These are phyloP conservation scores for Rhizomucor pusillus DNA, from an alignment of 371 early-diverging fungal species.

Conservation along the genomic window DNA sequence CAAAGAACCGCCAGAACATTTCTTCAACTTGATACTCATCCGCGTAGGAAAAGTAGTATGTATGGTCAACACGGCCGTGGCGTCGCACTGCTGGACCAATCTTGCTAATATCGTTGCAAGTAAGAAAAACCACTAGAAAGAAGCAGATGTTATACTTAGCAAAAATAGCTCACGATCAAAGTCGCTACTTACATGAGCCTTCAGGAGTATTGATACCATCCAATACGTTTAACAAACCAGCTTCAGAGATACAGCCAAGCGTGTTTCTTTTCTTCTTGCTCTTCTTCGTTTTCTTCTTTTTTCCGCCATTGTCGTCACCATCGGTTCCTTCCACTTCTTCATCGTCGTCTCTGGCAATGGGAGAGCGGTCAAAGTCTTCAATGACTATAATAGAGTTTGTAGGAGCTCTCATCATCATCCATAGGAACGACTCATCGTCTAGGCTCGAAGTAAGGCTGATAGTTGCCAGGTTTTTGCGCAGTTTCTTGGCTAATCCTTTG, in stretches of 20 bases:
- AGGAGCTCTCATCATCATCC: conserved; percentile 24
- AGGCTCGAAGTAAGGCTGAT: conserved; percentile 21
- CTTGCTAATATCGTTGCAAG: conserved; percentile 89
- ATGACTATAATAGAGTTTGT: conserved; percentile 33
- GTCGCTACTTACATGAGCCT: conserved; percentile 31
- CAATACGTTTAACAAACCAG: conserved; percentile 90
- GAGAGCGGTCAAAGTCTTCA: conserved; percentile 48
- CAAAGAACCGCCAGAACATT: conserved; percentile 51
- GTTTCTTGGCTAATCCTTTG: conserved; percentile 61
- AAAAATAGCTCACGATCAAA: neutral
- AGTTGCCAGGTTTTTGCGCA: conserved; percentile 31
- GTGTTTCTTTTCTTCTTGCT: neutral
- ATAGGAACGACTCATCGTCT: conserved; percentile 28
- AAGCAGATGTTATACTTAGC: neutral
- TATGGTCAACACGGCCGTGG: conserved; percentile 93
- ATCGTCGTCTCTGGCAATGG: conserved; percentile 22
- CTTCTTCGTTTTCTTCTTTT: conserved; percentile 59
- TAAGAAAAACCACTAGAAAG: conserved; percentile 77
- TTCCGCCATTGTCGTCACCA: conserved; percentile 23
- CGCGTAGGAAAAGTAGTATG: conserved; percentile 77
- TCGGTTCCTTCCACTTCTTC: conserved; percentile 21
- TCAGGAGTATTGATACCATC: conserved; percentile 89
- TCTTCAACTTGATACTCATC: conserved; percentile 62
- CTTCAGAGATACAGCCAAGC: conserved; percentile 73
- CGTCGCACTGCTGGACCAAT: conserved; percentile 94